Conservation (phyloP, 306 rosid genomes). For the peach (Prunus persica) region Prunus_persica_NCBIv2 NC_034013.1:13177001-13177500, state of each 20-base stretch:
- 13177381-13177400: background rate
- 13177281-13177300: background rate
- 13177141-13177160: too few relatives aligned
- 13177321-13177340: background rate
- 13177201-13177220: background rate
- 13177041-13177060: too few relatives aligned
- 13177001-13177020: too few relatives aligned
- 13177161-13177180: too few relatives aligned
- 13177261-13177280: background rate
- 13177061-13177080: too few relatives aligned
- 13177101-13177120: too few relatives aligned
- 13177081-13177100: too few relatives aligned
- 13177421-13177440: background rate
- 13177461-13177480: background rate
- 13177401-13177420: background rate
- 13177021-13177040: too few relatives aligned
- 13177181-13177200: too few relatives aligned
- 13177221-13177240: background rate
- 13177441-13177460: background rate
- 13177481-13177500: background rate
- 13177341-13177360: background rate
- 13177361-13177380: background rate
- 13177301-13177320: background rate
- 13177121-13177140: too few relatives aligned
- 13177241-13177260: background rate